Evolutionary conservation across 2,329 filamentous ascomycete genomes (phyloP).

Genomic region (Alternaria sp.): DNA sequence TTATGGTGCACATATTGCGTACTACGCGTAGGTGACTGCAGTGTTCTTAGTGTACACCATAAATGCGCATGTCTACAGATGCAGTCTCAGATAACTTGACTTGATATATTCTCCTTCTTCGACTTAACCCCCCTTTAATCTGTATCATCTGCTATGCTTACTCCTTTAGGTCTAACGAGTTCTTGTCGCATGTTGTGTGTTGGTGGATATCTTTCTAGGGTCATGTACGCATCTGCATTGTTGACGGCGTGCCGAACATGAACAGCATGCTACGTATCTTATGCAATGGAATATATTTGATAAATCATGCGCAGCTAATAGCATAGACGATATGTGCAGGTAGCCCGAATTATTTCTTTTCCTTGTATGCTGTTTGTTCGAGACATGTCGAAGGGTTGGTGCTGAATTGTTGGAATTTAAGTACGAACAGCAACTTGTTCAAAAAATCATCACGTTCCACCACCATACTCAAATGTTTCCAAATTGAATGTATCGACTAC

Average conservation of each 20-base stretch:
- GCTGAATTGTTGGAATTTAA: background rate
- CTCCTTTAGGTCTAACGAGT: background rate
- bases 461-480: background rate
- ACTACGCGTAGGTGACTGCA: background rate
- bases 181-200: background rate
- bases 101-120: background rate
- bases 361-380: background rate
- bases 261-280: background rate
- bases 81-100: background rate
- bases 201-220: background rate
- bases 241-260: background rate
- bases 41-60: background rate
- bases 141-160: background rate
- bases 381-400: background rate
- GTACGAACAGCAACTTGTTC: background rate
- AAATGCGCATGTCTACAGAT: background rate
- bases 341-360: background rate
- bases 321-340: too few relatives aligned
- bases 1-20: background rate
- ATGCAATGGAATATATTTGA: background rate
- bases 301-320: background rate
- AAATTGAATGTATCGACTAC: background rate
- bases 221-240: background rate
- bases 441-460: background rate
- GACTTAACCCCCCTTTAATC: background rate